phyloP scores from a whole-genome alignment of 2,329 filamentous ascomycete species.

The Sarocladium strictum region DNA sequence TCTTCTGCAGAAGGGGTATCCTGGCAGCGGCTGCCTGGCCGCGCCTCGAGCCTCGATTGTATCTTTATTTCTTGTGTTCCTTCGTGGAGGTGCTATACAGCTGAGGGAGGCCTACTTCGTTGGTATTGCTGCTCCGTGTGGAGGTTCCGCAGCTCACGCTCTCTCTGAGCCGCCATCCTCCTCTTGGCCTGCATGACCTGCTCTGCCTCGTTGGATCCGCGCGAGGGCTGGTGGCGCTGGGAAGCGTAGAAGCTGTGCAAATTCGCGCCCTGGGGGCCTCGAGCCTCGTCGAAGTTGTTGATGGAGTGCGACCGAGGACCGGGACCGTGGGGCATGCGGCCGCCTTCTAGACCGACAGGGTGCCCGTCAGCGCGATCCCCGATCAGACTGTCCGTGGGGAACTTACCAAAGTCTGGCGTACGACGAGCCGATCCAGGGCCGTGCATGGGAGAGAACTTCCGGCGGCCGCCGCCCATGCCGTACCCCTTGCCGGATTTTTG shows the following conservation, averaged over 20 bases:
- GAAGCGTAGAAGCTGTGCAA: constrained; percentile 91
- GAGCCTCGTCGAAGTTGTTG: constrained; percentile 73
- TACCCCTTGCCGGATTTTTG: constrained; percentile 96
- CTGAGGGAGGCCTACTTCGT: constrained; percentile 87
- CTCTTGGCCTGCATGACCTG: constrained; percentile 99
- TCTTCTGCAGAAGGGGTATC: constrained; percentile 13
- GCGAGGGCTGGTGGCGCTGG: constrained; percentile 83
- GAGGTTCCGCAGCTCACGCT: constrained; percentile 98
- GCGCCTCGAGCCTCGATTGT: constrained; percentile 7
- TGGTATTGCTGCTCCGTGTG: constrained; percentile 99
- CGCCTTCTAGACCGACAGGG: constrained; percentile 45
- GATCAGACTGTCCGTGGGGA: constrained; percentile 13
- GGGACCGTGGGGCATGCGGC: constrained; percentile 59
- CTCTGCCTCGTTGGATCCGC: constrained; percentile 85
- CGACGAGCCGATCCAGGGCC: constrained; percentile 12
- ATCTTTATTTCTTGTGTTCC: constrained; percentile 31
- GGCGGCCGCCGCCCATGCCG: constrained; percentile 61
- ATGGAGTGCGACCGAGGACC: constrained; percentile 74
- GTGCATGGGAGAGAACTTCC: constrained; percentile 59
- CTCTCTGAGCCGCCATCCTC: constrained; percentile 97
- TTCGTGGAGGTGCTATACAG: constrained; percentile 55
- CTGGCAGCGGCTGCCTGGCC: constrained; percentile 5
- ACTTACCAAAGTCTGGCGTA: constrained; percentile 21
- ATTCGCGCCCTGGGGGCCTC: constrained; percentile 64
- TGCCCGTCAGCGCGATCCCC: constrained; percentile 6